Base-by-base conservation (phyloP, 192 early-diverging fungal species). In the Backusella tarrabulga region DNA sequence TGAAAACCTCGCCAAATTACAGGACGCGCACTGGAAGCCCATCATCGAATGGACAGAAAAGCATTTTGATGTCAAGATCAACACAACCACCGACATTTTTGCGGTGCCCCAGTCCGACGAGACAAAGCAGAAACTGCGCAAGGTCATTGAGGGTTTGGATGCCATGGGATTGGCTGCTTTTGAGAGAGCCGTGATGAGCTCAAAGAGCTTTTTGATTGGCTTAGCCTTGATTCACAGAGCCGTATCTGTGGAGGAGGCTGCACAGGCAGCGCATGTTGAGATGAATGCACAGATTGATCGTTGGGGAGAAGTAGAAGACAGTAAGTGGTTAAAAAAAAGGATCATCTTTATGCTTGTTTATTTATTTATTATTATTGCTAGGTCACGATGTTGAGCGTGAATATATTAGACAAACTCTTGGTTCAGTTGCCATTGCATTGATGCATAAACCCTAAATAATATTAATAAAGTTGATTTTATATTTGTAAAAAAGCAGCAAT, bases 291-390 rank as follows among this genome's bases (percentile, higher is more conserved):
- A 99, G 86, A 98, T 95, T 46, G 87, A 91, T 40, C 87, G 88
- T 41, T 99, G 96, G 96, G 97, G 97, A 35, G 91, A 93, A 80
- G 93, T 97, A 11, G 93, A 95, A 82, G 94, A 95, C 78, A 91
- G 88, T 90, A 80, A 73, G 87, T 89, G 34, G 41, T 83, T 32
- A 67, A 76, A 21, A n/a, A 60, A 67, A 34, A n/a, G 26, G 35
- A 21, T 32, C 32, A 21, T 54, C 7, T 41, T 4, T 34, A 32
- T 60, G 2, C 32, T 23, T 40, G 11, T 34, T 15, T 40, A 12
- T 68, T 34, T 54, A 15, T 35, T 67, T 41, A 23, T 72, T 4
- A 56, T 50, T 41, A 3, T 29, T 29, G 29, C 32, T 56, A 89
- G 89, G 81, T 54, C 94, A 95, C 73, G 94, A 95, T 83, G 87